Conservation (phyloP, 2,329 filamentous ascomycete species). For the Penicillium sumatraense region DNA sequence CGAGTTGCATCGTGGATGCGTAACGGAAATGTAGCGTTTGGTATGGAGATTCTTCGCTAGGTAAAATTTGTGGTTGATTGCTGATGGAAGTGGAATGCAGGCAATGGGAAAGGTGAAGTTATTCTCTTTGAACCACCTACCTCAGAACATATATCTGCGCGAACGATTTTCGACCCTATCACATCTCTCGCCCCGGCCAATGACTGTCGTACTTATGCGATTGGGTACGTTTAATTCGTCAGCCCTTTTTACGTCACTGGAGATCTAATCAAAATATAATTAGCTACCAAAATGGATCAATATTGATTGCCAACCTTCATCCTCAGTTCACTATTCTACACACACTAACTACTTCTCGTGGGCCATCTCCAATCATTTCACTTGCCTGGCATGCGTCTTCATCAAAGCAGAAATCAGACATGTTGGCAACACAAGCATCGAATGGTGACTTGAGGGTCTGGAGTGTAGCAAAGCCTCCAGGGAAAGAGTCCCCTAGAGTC, state of each 20-base stretch:
- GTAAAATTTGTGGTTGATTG: slow-evolving; percentile 5
- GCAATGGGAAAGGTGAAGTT: slow-evolving; percentile 89
- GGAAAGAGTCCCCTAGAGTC: slow-evolving; percentile 77
- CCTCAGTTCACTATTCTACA: slow-evolving; percentile 93
- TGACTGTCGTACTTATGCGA: slow-evolving; percentile 93
- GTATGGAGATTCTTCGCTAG: slow-evolving; percentile 57
- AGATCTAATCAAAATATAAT: slow-evolving; percentile 5
- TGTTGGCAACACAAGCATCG: slow-evolving; percentile 90
- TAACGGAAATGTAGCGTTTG: slow-evolving; percentile 95
- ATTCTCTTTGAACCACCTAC: slow-evolving; percentile 93
- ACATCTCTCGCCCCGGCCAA: slow-evolving; percentile 88
- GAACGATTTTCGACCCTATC: slow-evolving; percentile 93
- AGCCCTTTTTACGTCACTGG: background rate
- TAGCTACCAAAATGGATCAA: slow-evolving; percentile 93
- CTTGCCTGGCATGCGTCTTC: slow-evolving; percentile 97
- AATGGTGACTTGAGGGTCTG: slow-evolving; percentile 94
- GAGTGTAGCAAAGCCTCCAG: slow-evolving; percentile 86
- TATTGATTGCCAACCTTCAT: slow-evolving; percentile 85
- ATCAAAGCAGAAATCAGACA: slow-evolving; percentile 93
- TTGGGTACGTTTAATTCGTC: slow-evolving; percentile 68
- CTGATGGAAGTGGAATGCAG: slow-evolving; percentile 53
- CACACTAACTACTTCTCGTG: slow-evolving; percentile 81
- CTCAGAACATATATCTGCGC: slow-evolving; percentile 86
- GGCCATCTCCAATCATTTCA: slow-evolving; percentile 83
- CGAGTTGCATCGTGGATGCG: slow-evolving; percentile 91